Conservation (phyloP, 768 basidiomycete species). For the Russula emetica region DNA sequence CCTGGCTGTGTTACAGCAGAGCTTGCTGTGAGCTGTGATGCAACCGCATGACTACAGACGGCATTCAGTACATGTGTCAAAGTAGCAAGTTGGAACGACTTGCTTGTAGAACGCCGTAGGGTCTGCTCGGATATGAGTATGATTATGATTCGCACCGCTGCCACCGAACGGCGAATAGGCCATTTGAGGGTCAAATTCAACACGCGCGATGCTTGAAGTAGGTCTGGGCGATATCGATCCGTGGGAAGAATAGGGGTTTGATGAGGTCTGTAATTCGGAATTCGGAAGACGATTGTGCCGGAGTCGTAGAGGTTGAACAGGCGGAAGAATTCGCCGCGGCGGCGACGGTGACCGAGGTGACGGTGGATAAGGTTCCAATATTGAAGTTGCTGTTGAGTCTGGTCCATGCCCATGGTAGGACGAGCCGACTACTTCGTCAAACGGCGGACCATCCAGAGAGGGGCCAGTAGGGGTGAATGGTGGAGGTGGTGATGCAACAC, state of each 20-base stretch:
- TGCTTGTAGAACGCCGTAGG: slow-evolving; percentile 57
- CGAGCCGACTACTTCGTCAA: slow-evolving; percentile 32
- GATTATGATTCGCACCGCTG: slow-evolving; percentile 14
- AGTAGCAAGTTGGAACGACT: slow-evolving; percentile 22
- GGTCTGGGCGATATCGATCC: not conserved
- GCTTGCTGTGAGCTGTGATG: slow-evolving; percentile 39
- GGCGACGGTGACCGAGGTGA: slow-evolving; percentile 1
- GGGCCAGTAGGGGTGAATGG: slow-evolving; percentile 39
- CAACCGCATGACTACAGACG: slow-evolving; percentile 47
- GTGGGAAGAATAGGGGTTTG: not conserved
- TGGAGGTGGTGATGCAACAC: slow-evolving; percentile 36
- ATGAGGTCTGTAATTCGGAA: not conserved
- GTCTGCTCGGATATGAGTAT: slow-evolving; percentile 26
- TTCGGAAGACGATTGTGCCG: slow-evolving; percentile 8
- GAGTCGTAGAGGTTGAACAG: slow-evolving; percentile 4
- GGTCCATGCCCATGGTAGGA: slow-evolving; percentile 26
- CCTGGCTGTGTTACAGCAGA: not conserved
- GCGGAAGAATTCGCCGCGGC: not conserved
- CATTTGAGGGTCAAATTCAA: slow-evolving; percentile 44
- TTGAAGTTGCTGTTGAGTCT: slow-evolving; percentile 29
- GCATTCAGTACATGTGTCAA: slow-evolving; percentile 4
- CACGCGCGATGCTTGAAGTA: slow-evolving; percentile 11
- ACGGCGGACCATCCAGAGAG: slow-evolving; percentile 39
- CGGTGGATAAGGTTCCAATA: slow-evolving; percentile 24
- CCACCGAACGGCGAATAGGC: slow-evolving; percentile 40